phyloP scores from a whole-genome alignment of 352 stramenopile species.

The Globisporangium canariense region DNA sequence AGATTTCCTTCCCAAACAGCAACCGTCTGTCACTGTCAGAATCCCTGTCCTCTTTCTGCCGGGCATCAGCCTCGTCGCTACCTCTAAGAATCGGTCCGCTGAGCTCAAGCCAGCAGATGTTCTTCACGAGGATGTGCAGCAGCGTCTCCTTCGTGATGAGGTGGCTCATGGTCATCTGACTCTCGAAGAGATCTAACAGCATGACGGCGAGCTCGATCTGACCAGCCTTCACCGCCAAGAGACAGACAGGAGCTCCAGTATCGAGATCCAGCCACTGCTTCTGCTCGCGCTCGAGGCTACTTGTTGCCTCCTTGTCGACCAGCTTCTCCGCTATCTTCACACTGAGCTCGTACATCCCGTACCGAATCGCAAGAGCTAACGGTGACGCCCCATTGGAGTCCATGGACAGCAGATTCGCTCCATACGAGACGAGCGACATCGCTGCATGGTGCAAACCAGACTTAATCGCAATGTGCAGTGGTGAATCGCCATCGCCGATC shows the following conservation, averaged over 20 bases:
- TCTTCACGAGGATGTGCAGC: slow-evolving; percentile 46
- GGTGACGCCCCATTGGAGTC: slow-evolving; percentile 37
- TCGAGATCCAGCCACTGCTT: slow-evolving; percentile 48
- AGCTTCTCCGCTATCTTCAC: slow-evolving; percentile 19
- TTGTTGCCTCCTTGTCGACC: neutral
- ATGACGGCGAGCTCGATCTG: slow-evolving; percentile 58
- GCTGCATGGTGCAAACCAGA: slow-evolving; percentile 40
- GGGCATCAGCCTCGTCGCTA: neutral
- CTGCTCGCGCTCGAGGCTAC: neutral
- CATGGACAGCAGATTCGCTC: slow-evolving; percentile 35
- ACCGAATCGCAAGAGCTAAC: slow-evolving; percentile 49
- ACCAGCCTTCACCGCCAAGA: slow-evolving; percentile 50
- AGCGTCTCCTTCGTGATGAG: slow-evolving; percentile 28
- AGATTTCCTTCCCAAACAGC: slow-evolving; percentile 3
- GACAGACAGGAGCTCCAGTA: slow-evolving; percentile 34
- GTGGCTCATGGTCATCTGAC: slow-evolving; percentile 23
- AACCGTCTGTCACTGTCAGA: neutral
- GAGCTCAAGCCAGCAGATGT: slow-evolving; percentile 35
- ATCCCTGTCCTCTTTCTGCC: neutral
- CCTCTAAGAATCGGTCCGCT: slow-evolving; percentile 7
- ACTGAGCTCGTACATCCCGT: slow-evolving; percentile 57
- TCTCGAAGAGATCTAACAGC: slow-evolving; percentile 37
- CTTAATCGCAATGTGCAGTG: slow-evolving; percentile 65
- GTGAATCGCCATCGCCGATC: slow-evolving; percentile 31
- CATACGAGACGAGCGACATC: slow-evolving; percentile 40